A percentile compares a stretch with the other conserved stretches of the same genome.
Evolutionary conservation across 768 basidiomycete genomes (phyloP).

Genomic region (Termitomyces sp.): DNA sequence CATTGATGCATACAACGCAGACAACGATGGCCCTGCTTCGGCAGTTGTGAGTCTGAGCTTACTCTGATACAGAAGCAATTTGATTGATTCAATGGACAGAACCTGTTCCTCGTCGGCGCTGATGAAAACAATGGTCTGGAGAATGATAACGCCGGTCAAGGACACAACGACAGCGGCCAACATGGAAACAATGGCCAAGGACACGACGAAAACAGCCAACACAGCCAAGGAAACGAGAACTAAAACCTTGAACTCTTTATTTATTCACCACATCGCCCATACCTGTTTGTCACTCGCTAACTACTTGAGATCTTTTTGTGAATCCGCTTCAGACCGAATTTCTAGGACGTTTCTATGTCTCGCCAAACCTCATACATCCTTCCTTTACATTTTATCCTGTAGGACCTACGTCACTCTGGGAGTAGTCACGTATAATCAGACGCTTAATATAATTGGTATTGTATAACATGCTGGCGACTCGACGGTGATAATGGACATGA

Average conservation of each 20-base stretch:
- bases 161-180: neutral
- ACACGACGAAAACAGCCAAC: neutral
- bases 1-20: conserved; percentile 32
- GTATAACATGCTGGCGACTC: neutral
- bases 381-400: neutral
- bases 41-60: conserved; percentile 27
- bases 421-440: neutral
- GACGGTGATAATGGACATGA: neutral
- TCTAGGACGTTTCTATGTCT: neutral
- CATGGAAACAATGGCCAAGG: neutral
- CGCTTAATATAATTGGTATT: neutral
- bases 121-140: neutral
- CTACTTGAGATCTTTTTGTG: neutral
- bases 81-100: conserved; percentile 4
- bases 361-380: neutral
- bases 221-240: neutral
- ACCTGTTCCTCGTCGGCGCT: conserved; percentile 12
- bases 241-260: neutral
- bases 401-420: neutral
- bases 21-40: conserved; percentile 23
- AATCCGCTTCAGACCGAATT: neutral
- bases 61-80: neutral
- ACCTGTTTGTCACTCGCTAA: neutral
- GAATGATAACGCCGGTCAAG: neutral
- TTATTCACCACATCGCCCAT: neutral